phyloP scores from a whole-genome alignment of 495 filamentous ascomycete genomes.

The Penicillium desertorum region DNA sequence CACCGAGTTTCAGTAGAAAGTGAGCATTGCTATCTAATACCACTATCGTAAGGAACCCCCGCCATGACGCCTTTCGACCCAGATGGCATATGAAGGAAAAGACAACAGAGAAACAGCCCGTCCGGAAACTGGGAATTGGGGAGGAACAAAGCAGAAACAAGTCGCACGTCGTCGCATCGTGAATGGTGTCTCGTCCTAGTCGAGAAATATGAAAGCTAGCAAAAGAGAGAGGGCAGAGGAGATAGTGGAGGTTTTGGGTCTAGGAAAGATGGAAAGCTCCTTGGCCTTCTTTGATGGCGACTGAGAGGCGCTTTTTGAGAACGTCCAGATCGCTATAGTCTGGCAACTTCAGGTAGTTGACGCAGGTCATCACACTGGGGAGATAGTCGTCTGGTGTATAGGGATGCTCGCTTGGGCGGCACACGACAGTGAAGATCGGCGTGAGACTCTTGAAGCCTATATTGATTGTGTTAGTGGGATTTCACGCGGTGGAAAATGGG shows the following conservation, averaged over 20 bases:
- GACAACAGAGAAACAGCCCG: slow-evolving; percentile 20
- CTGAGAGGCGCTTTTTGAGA: slow-evolving; percentile 70
- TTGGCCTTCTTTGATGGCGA: slow-evolving; percentile 95
- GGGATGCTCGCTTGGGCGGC: slow-evolving; percentile 93
- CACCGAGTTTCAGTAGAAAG: slow-evolving; percentile 1
- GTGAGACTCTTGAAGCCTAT: slow-evolving; percentile 94
- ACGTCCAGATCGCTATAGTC: slow-evolving; percentile 84
- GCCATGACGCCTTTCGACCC: slow-evolving; percentile 26
- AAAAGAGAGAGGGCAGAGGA: slow-evolving; percentile 9
- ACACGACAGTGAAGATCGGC: slow-evolving; percentile 98
- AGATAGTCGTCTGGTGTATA: slow-evolving; percentile 96
- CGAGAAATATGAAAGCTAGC: slow-evolving; percentile 3
- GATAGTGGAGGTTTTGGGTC: slow-evolving; percentile 6
- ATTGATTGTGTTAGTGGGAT: slow-evolving; percentile 16
- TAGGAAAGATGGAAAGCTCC: slow-evolving; percentile 97
- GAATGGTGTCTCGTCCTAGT: slow-evolving; percentile 9
- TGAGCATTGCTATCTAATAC: slow-evolving; percentile 45
- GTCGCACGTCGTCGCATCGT: slow-evolving; percentile 27
- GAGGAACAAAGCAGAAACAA: slow-evolving; percentile 22
- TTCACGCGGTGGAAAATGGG: slow-evolving; percentile 21
- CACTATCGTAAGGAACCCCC: slow-evolving; percentile 20
- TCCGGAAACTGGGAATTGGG: slow-evolving; percentile 22
- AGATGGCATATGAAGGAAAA: slow-evolving; percentile 17
- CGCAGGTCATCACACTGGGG: slow-evolving; percentile 98
- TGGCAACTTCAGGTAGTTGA: slow-evolving; percentile 98